Evolutionary conservation across 371 early-diverging fungal genomes (phyloP).

Genomic region (Mortierella sp.): DNA sequence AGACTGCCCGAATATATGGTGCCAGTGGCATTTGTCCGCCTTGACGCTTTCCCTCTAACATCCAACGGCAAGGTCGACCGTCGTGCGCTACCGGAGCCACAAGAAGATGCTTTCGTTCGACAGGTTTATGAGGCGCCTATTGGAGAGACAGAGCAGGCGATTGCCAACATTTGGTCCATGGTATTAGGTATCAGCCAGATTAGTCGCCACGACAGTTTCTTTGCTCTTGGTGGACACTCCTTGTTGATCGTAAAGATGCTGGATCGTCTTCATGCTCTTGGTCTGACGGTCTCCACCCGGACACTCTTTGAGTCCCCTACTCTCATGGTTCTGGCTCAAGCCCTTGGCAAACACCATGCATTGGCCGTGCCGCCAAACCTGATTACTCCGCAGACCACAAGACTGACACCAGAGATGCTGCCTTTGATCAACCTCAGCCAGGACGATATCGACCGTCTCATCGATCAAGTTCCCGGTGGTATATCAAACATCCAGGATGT

Average conservation of each 20-base stretch:
- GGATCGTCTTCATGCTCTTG: not conserved
- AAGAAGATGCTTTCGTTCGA: too few species aligned
- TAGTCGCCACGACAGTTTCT: too few species aligned
- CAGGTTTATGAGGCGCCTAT: too few species aligned
- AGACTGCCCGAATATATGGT: too few species aligned
- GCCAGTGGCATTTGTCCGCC: too few species aligned
- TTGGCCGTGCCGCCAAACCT: slow-evolving; percentile 4
- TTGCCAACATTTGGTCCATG: too few species aligned
- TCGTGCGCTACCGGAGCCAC: too few species aligned
- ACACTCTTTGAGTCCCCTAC: slow-evolving; percentile 9
- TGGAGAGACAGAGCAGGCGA: too few species aligned
- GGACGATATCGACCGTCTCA: slow-evolving; percentile 5
- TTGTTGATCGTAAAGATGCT: slow-evolving; percentile 3
- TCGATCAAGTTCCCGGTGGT: not conserved
- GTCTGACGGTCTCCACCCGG: not conserved
- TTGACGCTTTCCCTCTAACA: too few species aligned
- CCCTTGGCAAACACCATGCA: not conserved
- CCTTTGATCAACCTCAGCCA: slow-evolving; percentile 5
- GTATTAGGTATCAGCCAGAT: too few species aligned
- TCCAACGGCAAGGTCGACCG: too few species aligned
- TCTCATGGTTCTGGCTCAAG: slow-evolving; percentile 1
- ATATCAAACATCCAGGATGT: slow-evolving; percentile 11
- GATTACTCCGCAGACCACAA: slow-evolving; percentile 2
- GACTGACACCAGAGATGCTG: slow-evolving; percentile 6
- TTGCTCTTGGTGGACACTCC: not conserved